Conservation (phyloP, 2,329 filamentous ascomycete species). For the Colletotrichum chrysophilum region DNA sequence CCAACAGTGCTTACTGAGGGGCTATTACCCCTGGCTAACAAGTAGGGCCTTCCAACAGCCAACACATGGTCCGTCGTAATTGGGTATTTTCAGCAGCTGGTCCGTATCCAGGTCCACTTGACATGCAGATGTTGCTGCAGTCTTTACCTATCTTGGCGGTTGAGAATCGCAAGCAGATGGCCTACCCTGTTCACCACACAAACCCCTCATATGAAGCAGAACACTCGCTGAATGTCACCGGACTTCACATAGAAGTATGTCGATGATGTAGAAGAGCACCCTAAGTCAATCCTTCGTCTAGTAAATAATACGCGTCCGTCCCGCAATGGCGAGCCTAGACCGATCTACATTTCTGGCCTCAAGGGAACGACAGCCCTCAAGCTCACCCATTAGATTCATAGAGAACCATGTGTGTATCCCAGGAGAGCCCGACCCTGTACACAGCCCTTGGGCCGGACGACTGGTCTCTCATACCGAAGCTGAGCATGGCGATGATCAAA, state of each 20-base stretch:
- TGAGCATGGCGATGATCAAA: background rate
- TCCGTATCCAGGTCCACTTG: background rate
- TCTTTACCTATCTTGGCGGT: background rate
- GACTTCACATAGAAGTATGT: background rate
- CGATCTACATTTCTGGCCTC: background rate
- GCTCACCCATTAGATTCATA: background rate
- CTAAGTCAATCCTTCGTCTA: no score
- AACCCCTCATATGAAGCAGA: background rate
- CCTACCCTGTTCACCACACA: background rate
- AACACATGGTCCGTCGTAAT: background rate
- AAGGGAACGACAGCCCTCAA: background rate
- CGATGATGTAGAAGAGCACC: background rate
- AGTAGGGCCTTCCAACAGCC: background rate
- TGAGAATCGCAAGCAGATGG: background rate
- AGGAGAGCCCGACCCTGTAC: background rate
- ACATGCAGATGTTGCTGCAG: background rate
- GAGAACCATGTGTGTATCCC: background rate
- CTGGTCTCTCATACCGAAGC: background rate
- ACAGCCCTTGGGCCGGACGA: background rate
- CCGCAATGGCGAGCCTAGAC: background rate
- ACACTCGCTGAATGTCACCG: background rate
- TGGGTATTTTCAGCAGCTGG: background rate
- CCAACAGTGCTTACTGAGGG: background rate
- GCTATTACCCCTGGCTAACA: background rate
- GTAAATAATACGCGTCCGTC: background rate